Evolutionary conservation across 495 filamentous ascomycete genomes (phyloP).

Genomic region (Talaromyces thailandensis): DNA sequence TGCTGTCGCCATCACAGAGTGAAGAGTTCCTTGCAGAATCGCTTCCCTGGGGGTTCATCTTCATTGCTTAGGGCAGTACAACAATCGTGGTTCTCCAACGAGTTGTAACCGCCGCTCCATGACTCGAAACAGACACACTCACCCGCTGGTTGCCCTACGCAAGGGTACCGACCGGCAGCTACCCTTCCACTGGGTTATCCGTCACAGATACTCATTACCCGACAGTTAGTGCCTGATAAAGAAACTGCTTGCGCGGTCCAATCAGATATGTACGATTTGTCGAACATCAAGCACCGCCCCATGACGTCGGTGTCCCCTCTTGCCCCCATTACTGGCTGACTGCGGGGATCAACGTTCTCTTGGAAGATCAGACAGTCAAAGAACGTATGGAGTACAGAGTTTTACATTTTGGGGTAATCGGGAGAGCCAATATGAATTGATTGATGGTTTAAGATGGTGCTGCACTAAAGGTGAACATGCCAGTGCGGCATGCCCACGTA

Average conservation of each 20-base stretch:
- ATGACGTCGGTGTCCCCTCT: background rate
- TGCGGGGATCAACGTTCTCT: background rate
- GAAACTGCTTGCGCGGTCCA: background rate
- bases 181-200: constrained; percentile 7
- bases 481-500: background rate
- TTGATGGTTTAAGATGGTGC: background rate
- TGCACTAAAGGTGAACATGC: background rate
- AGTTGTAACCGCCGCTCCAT: constrained; percentile 5
- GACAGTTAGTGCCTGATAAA: background rate
- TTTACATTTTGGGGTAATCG: background rate
- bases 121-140: constrained; percentile 9
- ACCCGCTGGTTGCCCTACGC: constrained; percentile 5
- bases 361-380: background rate
- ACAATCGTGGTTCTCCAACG: constrained; percentile 8
- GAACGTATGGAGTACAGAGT: background rate
- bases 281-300: background rate
- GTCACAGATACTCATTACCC: background rate
- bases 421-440: background rate
- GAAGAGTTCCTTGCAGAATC: constrained; percentile 8
- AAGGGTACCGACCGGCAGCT: constrained; percentile 5
- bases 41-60: constrained; percentile 8
- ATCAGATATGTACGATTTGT: background rate
- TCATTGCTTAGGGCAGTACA: constrained; percentile 6
- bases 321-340: background rate
- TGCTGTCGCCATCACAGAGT: constrained; percentile 8